Evolutionary conservation across 164 flowering plant species (phyloP).

Genomic region (Litsea cubeba): DNA sequence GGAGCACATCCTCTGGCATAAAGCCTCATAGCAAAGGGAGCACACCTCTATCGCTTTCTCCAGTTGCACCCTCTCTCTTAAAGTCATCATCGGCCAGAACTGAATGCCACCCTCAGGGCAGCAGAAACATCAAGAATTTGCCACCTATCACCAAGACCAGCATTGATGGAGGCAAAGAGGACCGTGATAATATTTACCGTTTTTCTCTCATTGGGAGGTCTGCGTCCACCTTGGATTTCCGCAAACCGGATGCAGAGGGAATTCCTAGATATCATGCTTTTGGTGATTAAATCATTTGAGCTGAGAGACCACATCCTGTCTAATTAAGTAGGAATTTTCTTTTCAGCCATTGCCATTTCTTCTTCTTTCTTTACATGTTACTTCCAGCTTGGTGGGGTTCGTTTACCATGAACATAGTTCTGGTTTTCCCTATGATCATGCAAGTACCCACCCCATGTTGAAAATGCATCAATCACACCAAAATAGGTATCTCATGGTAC

Average conservation of each 20-base stretch:
- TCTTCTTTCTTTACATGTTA: neutral
- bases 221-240: constrained; percentile 42
- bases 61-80: constrained; percentile 15
- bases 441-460: neutral
- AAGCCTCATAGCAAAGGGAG: constrained; percentile 13
- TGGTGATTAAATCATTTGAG: constrained; percentile 14
- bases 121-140: constrained; percentile 47
- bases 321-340: neutral
- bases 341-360: neutral
- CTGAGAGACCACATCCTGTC: neutral
- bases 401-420: too few species aligned
- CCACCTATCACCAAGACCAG: constrained; percentile 42
- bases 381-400: neutral
- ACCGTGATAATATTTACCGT: constrained; percentile 12
- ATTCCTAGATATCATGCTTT: constrained; percentile 28
- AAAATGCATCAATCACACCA: neutral
- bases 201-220: constrained; percentile 32
- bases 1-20: constrained; percentile 31
- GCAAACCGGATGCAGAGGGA: constrained; percentile 28
- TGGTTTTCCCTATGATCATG: neutral
- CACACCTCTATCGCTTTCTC: constrained; percentile 30
- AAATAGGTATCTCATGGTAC: too few species aligned
- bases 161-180: constrained; percentile 27
- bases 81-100: constrained; percentile 30
- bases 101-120: constrained; percentile 55